Conservation (phyloP, 2,329 filamentous ascomycete genomes). For the Fusarium sp. region DNA sequence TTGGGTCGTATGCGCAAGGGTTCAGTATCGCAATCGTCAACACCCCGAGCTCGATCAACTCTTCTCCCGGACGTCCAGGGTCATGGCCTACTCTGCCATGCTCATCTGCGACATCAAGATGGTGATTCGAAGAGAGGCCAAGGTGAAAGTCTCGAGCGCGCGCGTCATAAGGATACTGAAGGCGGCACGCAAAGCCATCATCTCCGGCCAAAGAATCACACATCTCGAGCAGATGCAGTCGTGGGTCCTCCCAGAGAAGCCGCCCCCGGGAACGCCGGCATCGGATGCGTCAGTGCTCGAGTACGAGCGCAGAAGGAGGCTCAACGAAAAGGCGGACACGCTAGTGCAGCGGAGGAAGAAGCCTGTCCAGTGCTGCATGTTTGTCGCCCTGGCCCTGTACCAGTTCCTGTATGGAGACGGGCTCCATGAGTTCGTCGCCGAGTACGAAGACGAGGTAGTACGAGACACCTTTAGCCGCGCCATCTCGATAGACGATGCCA, state of each 20-base stretch:
- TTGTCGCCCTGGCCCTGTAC: constrained; percentile 19
- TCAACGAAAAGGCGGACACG: constrained; percentile 20
- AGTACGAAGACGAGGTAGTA: constrained; percentile 33
- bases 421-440: constrained; percentile 29
- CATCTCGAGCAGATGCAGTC: constrained; percentile 23
- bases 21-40: constrained; percentile 4
- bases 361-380: constrained; percentile 36
- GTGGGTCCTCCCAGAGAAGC: constrained; percentile 13
- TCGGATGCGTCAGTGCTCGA: constrained; percentile 6
- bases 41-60: constrained; percentile 21
- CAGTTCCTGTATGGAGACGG: constrained; percentile 25
- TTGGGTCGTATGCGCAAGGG: constrained; percentile 11
- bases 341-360: constrained; percentile 25
- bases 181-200: constrained; percentile 24
- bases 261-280: neutral
- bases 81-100: constrained; percentile 21
- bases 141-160: constrained; percentile 10
- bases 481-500: constrained; percentile 31
- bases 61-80: constrained; percentile 16
- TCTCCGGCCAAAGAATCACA: constrained; percentile 24
- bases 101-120: constrained; percentile 32
- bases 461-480: constrained; percentile 22
- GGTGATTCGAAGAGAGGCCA: constrained; percentile 2
- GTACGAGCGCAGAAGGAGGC: constrained; percentile 16
- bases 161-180: constrained; percentile 22